phyloP scores from a whole-genome alignment of 1,284 basidiomycete species.

The Cyathus pygmaeus region DNA sequence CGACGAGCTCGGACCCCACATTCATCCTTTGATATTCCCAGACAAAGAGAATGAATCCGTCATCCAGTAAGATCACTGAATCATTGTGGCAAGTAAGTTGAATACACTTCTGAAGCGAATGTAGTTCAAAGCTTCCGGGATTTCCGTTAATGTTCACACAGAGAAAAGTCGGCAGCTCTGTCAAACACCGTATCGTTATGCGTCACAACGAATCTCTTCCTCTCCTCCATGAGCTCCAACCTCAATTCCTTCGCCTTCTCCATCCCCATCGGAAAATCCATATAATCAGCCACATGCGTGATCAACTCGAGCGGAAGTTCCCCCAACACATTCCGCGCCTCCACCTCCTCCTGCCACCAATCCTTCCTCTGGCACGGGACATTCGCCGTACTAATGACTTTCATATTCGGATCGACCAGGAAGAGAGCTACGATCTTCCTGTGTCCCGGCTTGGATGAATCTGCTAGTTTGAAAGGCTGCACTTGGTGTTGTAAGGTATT shows the following conservation, averaged over 20 bases:
- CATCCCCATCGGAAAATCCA: slow-evolving; percentile 22
- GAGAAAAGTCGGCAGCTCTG: slow-evolving; percentile 1
- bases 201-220: slow-evolving; percentile 15
- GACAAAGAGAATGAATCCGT: too few species aligned
- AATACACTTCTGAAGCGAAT: too few species aligned
- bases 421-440: slow-evolving; percentile 61
- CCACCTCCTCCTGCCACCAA: slow-evolving; percentile 41
- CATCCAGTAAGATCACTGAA: too few species aligned
- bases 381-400: slow-evolving; percentile 52
- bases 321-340: slow-evolving; percentile 25
- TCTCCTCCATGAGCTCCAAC: slow-evolving; percentile 27
- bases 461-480: slow-evolving; percentile 51
- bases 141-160: slow-evolving; percentile 9
- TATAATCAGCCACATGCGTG: slow-evolving; percentile 14
- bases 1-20: too few species aligned
- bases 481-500: slow-evolving; percentile 59
- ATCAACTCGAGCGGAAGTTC: slow-evolving; percentile 30
- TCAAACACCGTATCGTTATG: not conserved
- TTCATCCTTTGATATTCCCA: too few species aligned
- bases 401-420: slow-evolving; percentile 58
- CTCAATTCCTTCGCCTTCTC: slow-evolving; percentile 23
- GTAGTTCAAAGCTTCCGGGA: too few species aligned
- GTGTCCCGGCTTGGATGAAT: slow-evolving; percentile 54
- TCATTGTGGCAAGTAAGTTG: too few species aligned
- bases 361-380: slow-evolving; percentile 56